Evolutionary conservation across 225 moss, liverwort and hornwort species (phyloP), one percentile per base, ranked within the genome.

Genomic region (Thuidium tamariscinum): DNA sequence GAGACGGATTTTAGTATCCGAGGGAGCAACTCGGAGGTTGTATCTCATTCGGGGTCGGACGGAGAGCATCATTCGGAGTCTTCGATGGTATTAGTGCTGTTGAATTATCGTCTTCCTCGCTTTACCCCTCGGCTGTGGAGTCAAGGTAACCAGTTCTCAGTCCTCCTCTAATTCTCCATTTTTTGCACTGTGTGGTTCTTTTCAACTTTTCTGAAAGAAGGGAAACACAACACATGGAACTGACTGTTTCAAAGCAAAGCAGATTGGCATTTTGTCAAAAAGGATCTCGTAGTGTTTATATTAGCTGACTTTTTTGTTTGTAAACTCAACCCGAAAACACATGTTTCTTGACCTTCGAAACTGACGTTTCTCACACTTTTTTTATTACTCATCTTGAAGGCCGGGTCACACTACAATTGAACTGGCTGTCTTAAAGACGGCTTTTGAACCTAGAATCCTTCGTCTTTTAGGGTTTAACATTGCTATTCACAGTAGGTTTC

Each of bases 31-130:
- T 77, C 56, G 48, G 88, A 87, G 56, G 76, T 42, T 72, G 83
- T 55, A 19, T 37, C 80, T 23, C 81, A 63, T 67, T 79, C 66
- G 16, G 46, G 63, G 71, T 41, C 64, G 22, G 49, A 68, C 21
- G 54, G 39, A 39, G 87, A 74, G 66, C 55, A 16, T 67, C 57
- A 54, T 49, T 46, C 85, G 22, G 82, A 83, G 57, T 86, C 83
- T 39, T 67, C 81, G 72, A 89, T 93, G 77, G 98, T 94, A 41
- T 92, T 98, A 82, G 91, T 98, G 60, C 56, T 98, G 27, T 84
- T 98, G 85, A 98, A 98, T 86, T 91, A 92, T 74, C 79, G 87
- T 74, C 85, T 96, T 56, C 98, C 98, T 27, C 93, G 92, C 46
- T 96, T 95, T 81, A 94, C 95, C 5, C 92, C 93, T 62, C 49